Base-by-base conservation (phyloP, 345 rosid species). In the Cochlearia excelsa region DNA sequence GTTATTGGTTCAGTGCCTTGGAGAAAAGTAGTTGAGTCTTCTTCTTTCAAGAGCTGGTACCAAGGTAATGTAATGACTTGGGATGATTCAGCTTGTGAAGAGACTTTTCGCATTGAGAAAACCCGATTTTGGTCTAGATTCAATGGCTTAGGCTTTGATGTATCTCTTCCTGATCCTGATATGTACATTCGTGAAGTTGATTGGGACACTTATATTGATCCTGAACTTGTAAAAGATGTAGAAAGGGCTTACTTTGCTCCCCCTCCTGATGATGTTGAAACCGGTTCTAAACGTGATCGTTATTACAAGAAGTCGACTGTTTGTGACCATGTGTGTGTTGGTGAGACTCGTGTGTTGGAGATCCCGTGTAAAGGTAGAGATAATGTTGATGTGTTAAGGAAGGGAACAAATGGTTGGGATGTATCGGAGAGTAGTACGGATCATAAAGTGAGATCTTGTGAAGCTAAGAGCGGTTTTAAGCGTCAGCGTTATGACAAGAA, bases 51-150 rank as follows among this genome's bases (percentile, higher is more conserved):
- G 74, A 64, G 70, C 51, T 70, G 55, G 57, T 82, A 73, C 51
- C 73, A 73, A 29, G 76, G 75, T 46, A 74, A 71, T 51, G 71
- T 88, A 4, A 73, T 79, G 51, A 73, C 76, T 51, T 91, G 92
- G 96, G 73, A 91, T 66, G 96, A 86, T 59, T 81, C 84, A 9
- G 96, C 95, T 6, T 85, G 84, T 11, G 66, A 81, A 78, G 90
- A 86, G 72, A 93, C 96, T 54, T 88, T 92, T 65, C 82, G 68
- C 35, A 76, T 60, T 67, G 87, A 88, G 31, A 88, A 88, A 74
- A 66, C 51, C 1, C 83, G 86, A 16, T 88, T 79, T 66, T 86
- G 95, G 97, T 88, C 82, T 2, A 61, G 71, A 66, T 67, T 81
- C 44, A 81, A 83, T 74, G 83, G 81, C 41, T 43, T 71, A 2